phyloP scores from a whole-genome alignment of 2,329 filamentous ascomycete species.

The Diaporthe citri region DNA sequence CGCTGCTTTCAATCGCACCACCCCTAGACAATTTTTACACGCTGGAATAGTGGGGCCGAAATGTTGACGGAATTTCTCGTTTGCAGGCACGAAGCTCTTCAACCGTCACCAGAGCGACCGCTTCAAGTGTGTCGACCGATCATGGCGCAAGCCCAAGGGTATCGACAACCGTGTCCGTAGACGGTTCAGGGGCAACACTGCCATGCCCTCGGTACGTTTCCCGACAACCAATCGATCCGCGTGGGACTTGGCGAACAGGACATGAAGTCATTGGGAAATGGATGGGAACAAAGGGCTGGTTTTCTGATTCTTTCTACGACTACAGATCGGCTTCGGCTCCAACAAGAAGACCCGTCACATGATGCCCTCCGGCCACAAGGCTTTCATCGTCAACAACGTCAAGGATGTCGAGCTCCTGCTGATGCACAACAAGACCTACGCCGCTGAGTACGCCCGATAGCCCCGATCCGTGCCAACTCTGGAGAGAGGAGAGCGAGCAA shows the following conservation, averaged over 20 bases:
- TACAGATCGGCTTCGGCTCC: conserved; percentile 95
- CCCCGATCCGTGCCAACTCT: background rate
- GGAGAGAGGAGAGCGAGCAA: background rate
- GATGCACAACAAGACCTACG: conserved; percentile 99
- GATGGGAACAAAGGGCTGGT: background rate
- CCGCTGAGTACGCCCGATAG: conserved; percentile 85
- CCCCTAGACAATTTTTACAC: conserved; percentile 24
- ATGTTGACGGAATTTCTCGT: conserved; percentile 55
- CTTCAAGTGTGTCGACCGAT: conserved; percentile 90
- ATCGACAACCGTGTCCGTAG: conserved; percentile 98
- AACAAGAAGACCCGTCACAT: conserved; percentile 99
- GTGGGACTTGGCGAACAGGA: background rate
- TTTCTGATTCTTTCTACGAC: conserved; percentile 32
- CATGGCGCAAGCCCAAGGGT: conserved; percentile 99
- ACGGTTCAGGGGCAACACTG: conserved; percentile 95
- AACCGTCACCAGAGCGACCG: conserved; percentile 97
- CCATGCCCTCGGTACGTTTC: conserved; percentile 96
- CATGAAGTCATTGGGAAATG: background rate
- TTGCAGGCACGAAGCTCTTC: conserved; percentile 91
- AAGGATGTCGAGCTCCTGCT: conserved; percentile 96
- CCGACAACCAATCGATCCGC: background rate
- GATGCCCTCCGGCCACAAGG: conserved; percentile 99
- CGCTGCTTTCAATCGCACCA: conserved; percentile 33
- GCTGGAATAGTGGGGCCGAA: conserved; percentile 38
- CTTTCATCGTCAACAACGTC: conserved; percentile 98